Evolutionary conservation across 768 basidiomycete species (phyloP), one percentile per base, ranked within the genome.

Genomic region (Saitozyma sp.): DNA sequence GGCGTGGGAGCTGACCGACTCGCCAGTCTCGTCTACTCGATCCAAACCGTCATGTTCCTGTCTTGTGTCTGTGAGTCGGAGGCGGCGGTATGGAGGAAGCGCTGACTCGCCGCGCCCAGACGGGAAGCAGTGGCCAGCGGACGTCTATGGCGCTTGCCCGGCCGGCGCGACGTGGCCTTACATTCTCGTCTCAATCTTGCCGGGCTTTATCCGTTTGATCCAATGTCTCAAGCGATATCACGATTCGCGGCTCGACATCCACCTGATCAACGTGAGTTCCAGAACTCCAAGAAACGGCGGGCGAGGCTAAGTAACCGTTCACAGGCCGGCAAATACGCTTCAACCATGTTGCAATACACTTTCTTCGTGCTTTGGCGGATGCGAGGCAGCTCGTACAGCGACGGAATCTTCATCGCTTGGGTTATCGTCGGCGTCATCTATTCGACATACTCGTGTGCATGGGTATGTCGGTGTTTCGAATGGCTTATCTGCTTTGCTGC

Each of bases 201-300:
- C 96, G 0, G 84, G 90, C 17, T 56, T 89, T 2, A 83, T 86
- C 41, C 94, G 96, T 80, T 74, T 92, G 48, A 82, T 90, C 10
- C 96, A 99, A 79, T 91, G 89, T 74, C 67, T 96, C 55, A 88
- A 88, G 66, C 92, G 95, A 81, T 98, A 89, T 74, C 80, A 79
- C 51, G 96, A 97, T 73, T 91, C 92, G 2, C 50, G 82, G 43
- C 77, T 88, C 45, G 66, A 81, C 16, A 89, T 88, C 0, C 95
- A 98, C 82, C 77, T 97, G 49, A 85, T 97, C 73, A 99, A 99
- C 74, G 94, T 91, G 54, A 58, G 85, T 76, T 50, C 11, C 9
- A n/a, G 11, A 6, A 7, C 58, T 51, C 1, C 6, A n/a, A 19
- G 8, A 53, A 9, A 1, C 19, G n/a, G 16, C 8, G 58, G 1